Percentiles rank a stretch among this genome's conserved stretches.
Evolutionary conservation across 169 alveolate species (phyloP).

Genomic region (Plasmodium blacklocki): DNA sequence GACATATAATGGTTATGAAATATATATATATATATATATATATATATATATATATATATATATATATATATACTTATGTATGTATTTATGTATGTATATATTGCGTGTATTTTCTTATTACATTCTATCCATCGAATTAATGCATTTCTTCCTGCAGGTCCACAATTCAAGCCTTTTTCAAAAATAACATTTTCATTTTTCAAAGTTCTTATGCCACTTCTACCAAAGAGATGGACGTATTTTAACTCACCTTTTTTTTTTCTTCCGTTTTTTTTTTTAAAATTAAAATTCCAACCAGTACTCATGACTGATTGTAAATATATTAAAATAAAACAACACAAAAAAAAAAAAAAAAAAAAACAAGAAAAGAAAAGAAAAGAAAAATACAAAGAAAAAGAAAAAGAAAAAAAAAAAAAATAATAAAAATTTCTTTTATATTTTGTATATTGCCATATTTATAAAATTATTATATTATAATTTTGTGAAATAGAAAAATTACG

Average conservation of each 20-base stretch:
- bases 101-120: slow-evolving; percentile 15
- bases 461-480: too few species aligned
- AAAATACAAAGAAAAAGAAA: too few species aligned
- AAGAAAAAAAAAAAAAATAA: too few species aligned
- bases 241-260: slow-evolving; percentile 24
- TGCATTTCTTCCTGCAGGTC: slow-evolving; percentile 87
- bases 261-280: slow-evolving; percentile 23
- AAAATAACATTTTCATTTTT: slow-evolving; percentile 17
- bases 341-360: background rate
- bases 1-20: too few species aligned
- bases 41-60: too few species aligned
- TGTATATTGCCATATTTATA: too few species aligned
- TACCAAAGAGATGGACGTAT: slow-evolving; percentile 25
- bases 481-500: too few species aligned
- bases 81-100: too few species aligned
- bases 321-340: slow-evolving; percentile 1
- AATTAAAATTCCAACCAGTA: slow-evolving; percentile 76
- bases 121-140: slow-evolving; percentile 87
- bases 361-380: background rate
- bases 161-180: slow-evolving; percentile 84
- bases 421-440: too few species aligned
- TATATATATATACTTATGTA: too few species aligned
- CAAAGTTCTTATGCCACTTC: slow-evolving; percentile 10
- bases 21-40: too few species aligned
- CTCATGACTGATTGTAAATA: slow-evolving; percentile 63